Evolutionary conservation across 2,329 filamentous ascomycete species (phyloP).

Genomic region (Claviceps quebecensis): DNA sequence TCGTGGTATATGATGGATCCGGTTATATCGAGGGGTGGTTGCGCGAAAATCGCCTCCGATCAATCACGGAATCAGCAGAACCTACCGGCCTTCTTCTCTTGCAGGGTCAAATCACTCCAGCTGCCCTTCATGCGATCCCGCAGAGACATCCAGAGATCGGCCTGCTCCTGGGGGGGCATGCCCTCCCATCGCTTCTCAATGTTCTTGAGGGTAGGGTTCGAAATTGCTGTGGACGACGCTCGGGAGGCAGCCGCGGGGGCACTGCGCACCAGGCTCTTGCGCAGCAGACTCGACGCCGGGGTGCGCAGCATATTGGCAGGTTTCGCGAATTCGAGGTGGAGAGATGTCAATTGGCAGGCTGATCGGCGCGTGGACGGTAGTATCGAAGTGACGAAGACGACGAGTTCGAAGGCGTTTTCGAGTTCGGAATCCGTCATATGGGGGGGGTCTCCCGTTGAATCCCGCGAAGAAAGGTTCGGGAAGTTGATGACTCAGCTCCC

Average conservation of each 20-base stretch:
- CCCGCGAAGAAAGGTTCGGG: conserved; percentile 11
- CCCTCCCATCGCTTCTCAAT: conserved; percentile 99
- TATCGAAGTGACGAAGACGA: conserved; percentile 11
- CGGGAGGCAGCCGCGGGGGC: conserved; percentile 31
- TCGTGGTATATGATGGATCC: conserved; percentile 9
- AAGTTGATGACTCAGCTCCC: conserved; percentile 10
- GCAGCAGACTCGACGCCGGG: conserved; percentile 37
- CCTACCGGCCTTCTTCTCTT: conserved; percentile 99
- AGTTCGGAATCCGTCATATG: conserved; percentile 17
- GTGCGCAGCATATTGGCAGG: conserved; percentile 38
- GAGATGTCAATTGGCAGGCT: conserved; percentile 21
- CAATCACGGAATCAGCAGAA: conserved; percentile 7
- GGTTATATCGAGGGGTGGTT: conserved; percentile 23
- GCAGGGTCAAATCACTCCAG: conserved; percentile 87
- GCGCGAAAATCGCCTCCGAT: conserved; percentile 6
- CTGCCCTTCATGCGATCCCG: conserved; percentile 97
- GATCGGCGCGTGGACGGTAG: conserved; percentile 5
- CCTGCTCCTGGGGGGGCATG: conserved; percentile 97
- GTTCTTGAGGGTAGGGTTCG: conserved; percentile 91
- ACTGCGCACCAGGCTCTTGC: conserved; percentile 32
- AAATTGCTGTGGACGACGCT: conserved; percentile 69
- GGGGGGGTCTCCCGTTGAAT: conserved; percentile 8
- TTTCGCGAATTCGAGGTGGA: conserved; percentile 8
- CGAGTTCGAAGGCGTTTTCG: conserved; percentile 11
- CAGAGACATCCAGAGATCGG: conserved; percentile 96